phyloP scores from a whole-genome alignment of 768 basidiomycete genomes.

The Rhizopogon roseolus region DNA sequence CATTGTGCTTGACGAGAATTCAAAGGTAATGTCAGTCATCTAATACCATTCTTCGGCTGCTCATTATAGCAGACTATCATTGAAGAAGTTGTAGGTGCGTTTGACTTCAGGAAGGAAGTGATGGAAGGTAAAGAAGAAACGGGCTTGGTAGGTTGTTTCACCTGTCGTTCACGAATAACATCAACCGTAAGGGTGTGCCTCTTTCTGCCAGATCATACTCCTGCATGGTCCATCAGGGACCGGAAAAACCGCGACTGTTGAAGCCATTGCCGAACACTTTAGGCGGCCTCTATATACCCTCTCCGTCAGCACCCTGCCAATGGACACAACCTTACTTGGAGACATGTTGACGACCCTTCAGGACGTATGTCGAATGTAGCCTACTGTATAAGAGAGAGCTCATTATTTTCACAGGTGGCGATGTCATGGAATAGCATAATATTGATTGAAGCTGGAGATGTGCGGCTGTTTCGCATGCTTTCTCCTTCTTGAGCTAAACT shows the following conservation, averaged over 20 bases:
- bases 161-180: background rate
- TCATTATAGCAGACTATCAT: background rate
- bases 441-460: background rate
- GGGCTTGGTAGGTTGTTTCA: background rate
- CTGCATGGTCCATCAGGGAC: constrained; percentile 97
- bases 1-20: background rate
- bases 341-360: background rate
- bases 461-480: background rate
- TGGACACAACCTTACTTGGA: background rate
- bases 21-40: background rate
- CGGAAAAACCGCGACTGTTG: constrained; percentile 66
- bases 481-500: background rate
- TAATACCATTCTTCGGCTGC: background rate
- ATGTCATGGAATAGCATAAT: background rate
- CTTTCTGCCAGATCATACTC: constrained; percentile 63
- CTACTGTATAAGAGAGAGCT: background rate
- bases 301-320: background rate
- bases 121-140: background rate
- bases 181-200: background rate
- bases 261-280: background rate
- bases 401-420: background rate
- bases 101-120: background rate
- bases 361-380: background rate
- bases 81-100: background rate
- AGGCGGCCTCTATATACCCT: background rate